phyloP scores from a whole-genome alignment of 1,284 basidiomycete species.

The Ustilago curta region DNA sequence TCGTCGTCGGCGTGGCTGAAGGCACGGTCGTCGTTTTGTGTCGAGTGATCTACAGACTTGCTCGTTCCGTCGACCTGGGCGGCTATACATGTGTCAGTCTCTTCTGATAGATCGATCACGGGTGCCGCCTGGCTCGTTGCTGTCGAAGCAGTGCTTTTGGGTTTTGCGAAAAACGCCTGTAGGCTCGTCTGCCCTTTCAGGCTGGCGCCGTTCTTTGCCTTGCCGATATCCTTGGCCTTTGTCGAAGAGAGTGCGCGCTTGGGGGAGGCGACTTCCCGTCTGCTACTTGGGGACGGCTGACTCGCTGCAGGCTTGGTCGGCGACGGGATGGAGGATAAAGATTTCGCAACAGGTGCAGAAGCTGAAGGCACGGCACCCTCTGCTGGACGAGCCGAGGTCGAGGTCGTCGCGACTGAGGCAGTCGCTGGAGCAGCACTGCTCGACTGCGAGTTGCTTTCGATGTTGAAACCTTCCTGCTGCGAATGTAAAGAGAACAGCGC shows the following conservation, averaged over 20 bases:
- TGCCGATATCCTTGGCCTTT: constrained; percentile 21
- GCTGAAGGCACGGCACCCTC: not conserved
- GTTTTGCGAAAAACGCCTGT: constrained; percentile 40
- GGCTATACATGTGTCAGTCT: not conserved
- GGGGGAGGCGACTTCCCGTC: constrained; percentile 13
- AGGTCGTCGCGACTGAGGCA: not conserved
- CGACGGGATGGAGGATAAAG: not conserved
- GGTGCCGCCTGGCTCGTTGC: not conserved
- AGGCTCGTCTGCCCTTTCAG: constrained; percentile 43
- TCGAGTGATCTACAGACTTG: not conserved
- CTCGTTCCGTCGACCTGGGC: not conserved
- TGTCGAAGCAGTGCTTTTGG: not conserved
- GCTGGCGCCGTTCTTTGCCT: constrained; percentile 21
- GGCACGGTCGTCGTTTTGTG: not conserved
- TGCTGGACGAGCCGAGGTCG: not conserved
- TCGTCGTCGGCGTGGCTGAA: constrained; percentile 7
- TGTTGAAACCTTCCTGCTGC: constrained; percentile 35
- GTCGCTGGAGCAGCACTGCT: not conserved
- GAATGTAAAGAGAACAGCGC: constrained; percentile 40
- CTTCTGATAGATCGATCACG: constrained; percentile 8
- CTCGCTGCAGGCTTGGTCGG: constrained; percentile 9
- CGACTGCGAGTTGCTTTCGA: constrained; percentile 5
- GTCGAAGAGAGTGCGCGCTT: constrained; percentile 9
- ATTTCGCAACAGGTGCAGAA: constrained; percentile 1
- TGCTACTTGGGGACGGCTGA: constrained; percentile 26